Evolutionary conservation across 331 rosid species (phyloP), one percentile per base, ranked within the genome.

Genomic region (Malus hybrid): DNA sequence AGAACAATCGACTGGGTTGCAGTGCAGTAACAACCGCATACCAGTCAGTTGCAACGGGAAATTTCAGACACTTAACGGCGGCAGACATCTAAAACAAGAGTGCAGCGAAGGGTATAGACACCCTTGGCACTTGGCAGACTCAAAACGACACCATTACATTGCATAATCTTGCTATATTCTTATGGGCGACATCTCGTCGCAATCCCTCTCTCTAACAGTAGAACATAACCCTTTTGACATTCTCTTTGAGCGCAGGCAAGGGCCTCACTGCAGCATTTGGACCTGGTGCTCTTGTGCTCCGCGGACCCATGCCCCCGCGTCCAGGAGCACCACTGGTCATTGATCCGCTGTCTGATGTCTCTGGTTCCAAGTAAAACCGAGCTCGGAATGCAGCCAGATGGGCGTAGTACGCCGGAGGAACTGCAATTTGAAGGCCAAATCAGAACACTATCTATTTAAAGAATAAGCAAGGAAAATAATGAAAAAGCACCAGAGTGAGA

Each of bases 381-480:
- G 98, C 99, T 2, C 98, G 84, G 60, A 95, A 92, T 0, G 99
- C 99, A 33, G 99, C 99, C 60, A 95, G 80, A 71, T 95, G 99
- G 0, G 99, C 99, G 29, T 95, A 95, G 55, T 92, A 95, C 0
- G 98, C 99, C 2, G 99, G 99, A 8, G 99, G 99, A 63, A 95
- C 98, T 92, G 97, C 77, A 76, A 72, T 64, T 46, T 72, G 5
- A 5, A 67, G 68, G 18, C 19, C 1, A 3, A 3, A 39, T 66
- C 62, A 57, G 36, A 53, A 66, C 44, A 61, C 14, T 1, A 61
- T 19, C 6, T 11, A 72, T 50, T 20, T 16, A 20, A 39, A 6
- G 10, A 63, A 7, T 8, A 34, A n/a, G 16, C 12, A 66, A 15
- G 19, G 22, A 16, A 7, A 29, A 15, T 13, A 52, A 1, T 14